These are phyloP conservation scores for Leishmania mexicana DNA, from an alignment of 208 protist species.

Conservation along the genomic window DNA sequence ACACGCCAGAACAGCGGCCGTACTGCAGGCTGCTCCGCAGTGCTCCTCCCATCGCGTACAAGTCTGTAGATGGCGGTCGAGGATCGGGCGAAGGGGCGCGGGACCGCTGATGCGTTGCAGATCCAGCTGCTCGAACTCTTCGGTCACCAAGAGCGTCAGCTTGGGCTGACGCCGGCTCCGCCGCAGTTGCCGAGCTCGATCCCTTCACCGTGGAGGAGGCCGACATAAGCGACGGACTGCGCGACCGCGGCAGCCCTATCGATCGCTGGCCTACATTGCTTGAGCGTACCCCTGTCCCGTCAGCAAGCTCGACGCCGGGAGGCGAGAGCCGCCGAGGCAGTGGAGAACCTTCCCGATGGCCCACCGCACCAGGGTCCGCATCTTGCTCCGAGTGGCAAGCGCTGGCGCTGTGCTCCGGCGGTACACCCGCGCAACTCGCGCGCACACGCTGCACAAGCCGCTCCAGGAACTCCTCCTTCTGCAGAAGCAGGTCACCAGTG, in stretches of 20 bases:
- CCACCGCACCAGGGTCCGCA: not conserved
- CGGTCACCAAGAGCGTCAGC: not conserved
- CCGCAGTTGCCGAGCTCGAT: not conserved
- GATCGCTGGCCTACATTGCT: slow-evolving; percentile 2
- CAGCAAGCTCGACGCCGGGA: not conserved
- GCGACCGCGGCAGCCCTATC: slow-evolving; percentile 6
- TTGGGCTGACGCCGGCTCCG: not conserved
- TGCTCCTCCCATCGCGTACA: slow-evolving; percentile 33
- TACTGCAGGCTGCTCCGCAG: slow-evolving; percentile 38
- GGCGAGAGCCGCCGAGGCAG: not conserved
- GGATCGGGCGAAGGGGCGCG: slow-evolving; percentile 35
- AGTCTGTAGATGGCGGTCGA: slow-evolving; percentile 30
- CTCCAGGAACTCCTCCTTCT: slow-evolving; percentile 36
- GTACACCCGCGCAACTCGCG: slow-evolving; percentile 13
- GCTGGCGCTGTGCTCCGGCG: not conserved
- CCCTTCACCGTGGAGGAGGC: not conserved
- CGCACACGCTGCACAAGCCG: slow-evolving; percentile 27
- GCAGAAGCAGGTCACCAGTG: slow-evolving; percentile 22
- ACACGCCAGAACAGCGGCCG: slow-evolving; percentile 43
- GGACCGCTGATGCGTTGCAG: not conserved
- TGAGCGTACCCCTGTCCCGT: not conserved
- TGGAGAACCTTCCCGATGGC: not conserved
- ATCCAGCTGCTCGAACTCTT: not conserved
- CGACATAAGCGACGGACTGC: slow-evolving; percentile 15
- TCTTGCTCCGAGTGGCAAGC: not conserved